These are phyloP conservation scores for Melanomma pulvis-pyrius DNA, from an alignment of 495 filamentous ascomycete genomes.

Conservation along the genomic window DNA sequence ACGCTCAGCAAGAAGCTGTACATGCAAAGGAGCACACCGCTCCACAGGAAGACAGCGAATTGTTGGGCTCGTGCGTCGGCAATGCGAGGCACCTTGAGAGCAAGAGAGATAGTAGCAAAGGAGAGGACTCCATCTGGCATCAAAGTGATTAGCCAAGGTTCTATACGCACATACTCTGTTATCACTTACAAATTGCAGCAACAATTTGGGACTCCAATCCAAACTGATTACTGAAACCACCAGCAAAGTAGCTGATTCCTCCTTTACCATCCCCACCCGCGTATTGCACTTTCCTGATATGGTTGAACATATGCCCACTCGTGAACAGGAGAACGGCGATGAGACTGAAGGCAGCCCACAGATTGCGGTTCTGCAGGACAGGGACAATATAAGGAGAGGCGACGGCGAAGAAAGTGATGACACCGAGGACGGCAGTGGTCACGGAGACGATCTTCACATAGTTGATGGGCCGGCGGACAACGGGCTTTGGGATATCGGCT, in stretches of 20 bases:
- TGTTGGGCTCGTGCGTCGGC: constrained; percentile 76
- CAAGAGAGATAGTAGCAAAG: constrained; percentile 86
- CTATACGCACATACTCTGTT: background rate
- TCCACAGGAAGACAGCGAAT: constrained; percentile 81
- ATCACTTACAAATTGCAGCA: constrained; percentile 86
- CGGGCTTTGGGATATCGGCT: constrained; percentile 66
- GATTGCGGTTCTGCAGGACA: constrained; percentile 81
- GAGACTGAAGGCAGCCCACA: constrained; percentile 90
- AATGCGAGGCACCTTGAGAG: constrained; percentile 87
- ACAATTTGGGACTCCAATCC: constrained; percentile 96
- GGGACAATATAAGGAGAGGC: constrained; percentile 85
- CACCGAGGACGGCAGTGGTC: constrained; percentile 67
- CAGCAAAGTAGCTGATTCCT: constrained; percentile 87
- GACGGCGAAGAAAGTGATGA: constrained; percentile 68
- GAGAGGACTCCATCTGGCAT: constrained; percentile 82
- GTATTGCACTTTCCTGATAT: constrained; percentile 96
- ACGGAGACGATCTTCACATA: constrained; percentile 73
- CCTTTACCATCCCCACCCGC: constrained; percentile 83
- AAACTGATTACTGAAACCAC: constrained; percentile 92
- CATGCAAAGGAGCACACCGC: constrained; percentile 71
- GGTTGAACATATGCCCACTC: constrained; percentile 98
- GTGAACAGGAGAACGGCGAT: constrained; percentile 93
- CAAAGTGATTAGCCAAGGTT: constrained; percentile 9
- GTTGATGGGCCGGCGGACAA: constrained; percentile 81
- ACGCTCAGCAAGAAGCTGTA: constrained; percentile 94